These are phyloP conservation scores for Thraustochytrium sp. DNA, from an alignment of 352 stramenopile genomes.

Conservation along the genomic window DNA sequence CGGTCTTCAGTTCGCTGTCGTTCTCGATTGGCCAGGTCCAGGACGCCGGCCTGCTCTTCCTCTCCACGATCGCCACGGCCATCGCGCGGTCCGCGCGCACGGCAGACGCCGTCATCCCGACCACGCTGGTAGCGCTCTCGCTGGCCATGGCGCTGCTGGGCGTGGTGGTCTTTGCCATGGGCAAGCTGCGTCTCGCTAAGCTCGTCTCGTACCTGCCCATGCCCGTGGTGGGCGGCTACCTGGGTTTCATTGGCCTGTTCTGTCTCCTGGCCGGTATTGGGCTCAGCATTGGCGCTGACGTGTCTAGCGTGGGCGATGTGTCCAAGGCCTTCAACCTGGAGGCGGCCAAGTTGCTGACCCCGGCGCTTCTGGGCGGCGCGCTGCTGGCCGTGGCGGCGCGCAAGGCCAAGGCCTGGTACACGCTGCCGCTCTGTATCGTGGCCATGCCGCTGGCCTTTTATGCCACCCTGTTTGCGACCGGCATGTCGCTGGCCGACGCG, in stretches of 20 bases:
- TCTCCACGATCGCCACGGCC: slow-evolving; percentile 84
- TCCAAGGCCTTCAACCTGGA: neutral
- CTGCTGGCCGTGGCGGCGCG: neutral
- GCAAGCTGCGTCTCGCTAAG: slow-evolving; percentile 81
- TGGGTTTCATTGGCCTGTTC: slow-evolving; percentile 95
- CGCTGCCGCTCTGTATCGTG: slow-evolving; percentile 65
- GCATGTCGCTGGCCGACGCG: slow-evolving; percentile 69
- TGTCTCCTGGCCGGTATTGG: slow-evolving; percentile 33
- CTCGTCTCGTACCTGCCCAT: slow-evolving; percentile 93
- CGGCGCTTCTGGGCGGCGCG: slow-evolving; percentile 1
- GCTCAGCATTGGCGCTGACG: slow-evolving; percentile 28
- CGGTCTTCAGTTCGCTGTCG: slow-evolving; percentile 75
- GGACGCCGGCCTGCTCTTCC: slow-evolving; percentile 95
- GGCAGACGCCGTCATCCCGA: slow-evolving; percentile 66
- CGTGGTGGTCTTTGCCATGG: slow-evolving; percentile 82
- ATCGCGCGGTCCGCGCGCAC: slow-evolving; percentile 61
- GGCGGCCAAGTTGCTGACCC: slow-evolving; percentile 3
- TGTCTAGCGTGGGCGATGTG: neutral
- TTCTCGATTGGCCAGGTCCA: slow-evolving; percentile 97
- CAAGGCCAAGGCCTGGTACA: slow-evolving; percentile 20
- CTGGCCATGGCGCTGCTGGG: slow-evolving; percentile 83
- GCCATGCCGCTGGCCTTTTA: slow-evolving; percentile 84
- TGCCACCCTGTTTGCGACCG: slow-evolving; percentile 60
- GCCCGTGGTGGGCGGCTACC: slow-evolving; percentile 92
- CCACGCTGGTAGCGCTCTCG: slow-evolving; percentile 80